Conservation (phyloP, 2,329 filamentous ascomycete genomes). For the Fusarium sublunatum region DNA sequence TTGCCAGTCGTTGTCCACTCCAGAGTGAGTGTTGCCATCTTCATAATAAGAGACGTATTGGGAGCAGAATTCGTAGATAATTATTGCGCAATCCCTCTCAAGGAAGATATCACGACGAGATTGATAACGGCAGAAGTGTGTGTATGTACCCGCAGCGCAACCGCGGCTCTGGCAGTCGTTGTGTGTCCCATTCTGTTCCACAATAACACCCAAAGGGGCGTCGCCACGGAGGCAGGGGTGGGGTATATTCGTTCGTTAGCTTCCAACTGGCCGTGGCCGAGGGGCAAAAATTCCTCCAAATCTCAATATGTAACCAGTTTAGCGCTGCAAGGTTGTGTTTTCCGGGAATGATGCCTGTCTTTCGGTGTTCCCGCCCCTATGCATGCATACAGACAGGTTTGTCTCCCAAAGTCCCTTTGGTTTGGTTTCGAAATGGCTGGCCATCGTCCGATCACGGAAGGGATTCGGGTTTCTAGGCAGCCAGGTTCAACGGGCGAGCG, state of each 20-base stretch:
- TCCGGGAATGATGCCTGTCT: constrained; percentile 45
- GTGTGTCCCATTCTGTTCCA: constrained; percentile 39
- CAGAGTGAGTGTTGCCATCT: background rate
- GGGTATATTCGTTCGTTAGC: constrained; percentile 16
- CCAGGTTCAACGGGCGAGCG: constrained; percentile 14
- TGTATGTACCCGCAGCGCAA: constrained; percentile 14
- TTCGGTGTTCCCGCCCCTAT: constrained; percentile 46
- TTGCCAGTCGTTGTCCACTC: constrained; percentile 2
- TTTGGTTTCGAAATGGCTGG: constrained; percentile 36
- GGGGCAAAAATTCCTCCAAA: constrained; percentile 18
- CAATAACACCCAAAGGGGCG: constrained; percentile 38
- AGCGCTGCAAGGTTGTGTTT: constrained; percentile 31
- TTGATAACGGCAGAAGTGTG: constrained; percentile 42
- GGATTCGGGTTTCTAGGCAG: constrained; percentile 20
- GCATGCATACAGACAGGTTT: constrained; percentile 5
- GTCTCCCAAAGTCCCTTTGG: constrained; percentile 30
- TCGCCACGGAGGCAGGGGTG: constrained; percentile 42
- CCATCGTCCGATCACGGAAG: constrained; percentile 40
- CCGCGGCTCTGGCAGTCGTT: constrained; percentile 29
- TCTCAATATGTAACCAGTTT: constrained; percentile 18
- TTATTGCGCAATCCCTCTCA: constrained; percentile 3
- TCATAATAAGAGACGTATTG: background rate
- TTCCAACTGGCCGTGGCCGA: constrained; percentile 11
- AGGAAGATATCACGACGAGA: constrained; percentile 26
- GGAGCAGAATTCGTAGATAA: background rate